A percentile compares a stretch with the other conserved stretches of the same genome.
phyloP scores from a whole-genome alignment of 1,139 yeast species.

The Maudiozyma humilis region DNA sequence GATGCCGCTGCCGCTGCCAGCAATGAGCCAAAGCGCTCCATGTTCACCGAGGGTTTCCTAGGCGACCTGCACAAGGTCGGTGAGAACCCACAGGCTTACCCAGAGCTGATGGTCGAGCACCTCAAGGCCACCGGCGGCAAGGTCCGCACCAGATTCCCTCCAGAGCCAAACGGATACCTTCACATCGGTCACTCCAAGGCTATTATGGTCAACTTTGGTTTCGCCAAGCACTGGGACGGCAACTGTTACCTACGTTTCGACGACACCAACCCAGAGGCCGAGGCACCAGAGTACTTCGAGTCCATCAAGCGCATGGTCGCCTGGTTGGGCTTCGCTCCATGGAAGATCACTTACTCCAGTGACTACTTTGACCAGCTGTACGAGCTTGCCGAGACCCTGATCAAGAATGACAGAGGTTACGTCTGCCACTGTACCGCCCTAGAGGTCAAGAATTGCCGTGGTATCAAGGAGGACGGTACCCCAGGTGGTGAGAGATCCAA shows the following conservation, averaged over 20 bases:
- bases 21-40: conserved; percentile 44
- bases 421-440: conserved; percentile 93
- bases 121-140: conserved; percentile 67
- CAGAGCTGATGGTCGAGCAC: conserved; percentile 76
- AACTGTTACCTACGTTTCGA: conserved; percentile 87
- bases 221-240: conserved; percentile 78
- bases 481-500: conserved; percentile 87
- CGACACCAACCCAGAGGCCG: conserved; percentile 98
- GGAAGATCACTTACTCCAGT: conserved; percentile 89
- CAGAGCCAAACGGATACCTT: conserved; percentile 94
- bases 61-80: conserved; percentile 95
- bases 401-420: conserved; percentile 64
- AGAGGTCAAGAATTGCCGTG: conserved; percentile 83
- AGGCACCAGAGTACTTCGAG: conserved; percentile 82
- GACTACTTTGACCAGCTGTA: conserved; percentile 89
- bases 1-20: conserved; percentile 26
- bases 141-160: conserved; percentile 93
- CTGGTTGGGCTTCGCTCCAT: conserved; percentile 92
- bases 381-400: conserved; percentile 74
- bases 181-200: conserved; percentile 99
- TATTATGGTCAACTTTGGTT: conserved; percentile 92
- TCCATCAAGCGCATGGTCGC: conserved; percentile 76
- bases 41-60: conserved; percentile 92
- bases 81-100: conserved; percentile 82
- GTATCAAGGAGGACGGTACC: conserved; percentile 83